phyloP scores from a whole-genome alignment of 805 yeast genomes.

The Myxozyma kluyveri region DNA sequence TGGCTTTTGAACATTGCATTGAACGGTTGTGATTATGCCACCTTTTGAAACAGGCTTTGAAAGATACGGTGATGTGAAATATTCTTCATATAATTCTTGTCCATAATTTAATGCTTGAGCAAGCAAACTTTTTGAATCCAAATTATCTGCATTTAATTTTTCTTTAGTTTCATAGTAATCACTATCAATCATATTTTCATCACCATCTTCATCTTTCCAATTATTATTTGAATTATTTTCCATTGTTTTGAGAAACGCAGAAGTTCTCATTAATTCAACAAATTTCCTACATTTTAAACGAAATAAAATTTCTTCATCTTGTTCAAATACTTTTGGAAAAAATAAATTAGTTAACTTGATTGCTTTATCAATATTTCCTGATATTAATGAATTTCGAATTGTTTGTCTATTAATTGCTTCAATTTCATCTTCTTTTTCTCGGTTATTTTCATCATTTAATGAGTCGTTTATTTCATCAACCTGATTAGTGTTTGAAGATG shows the following conservation, averaged over 20 bases:
- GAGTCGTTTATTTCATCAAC: not conserved
- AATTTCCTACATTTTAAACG: slow-evolving; percentile 47
- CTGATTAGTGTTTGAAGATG: too few relatives aligned
- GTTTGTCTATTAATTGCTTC: slow-evolving; percentile 46
- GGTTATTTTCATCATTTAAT: slow-evolving; percentile 34
- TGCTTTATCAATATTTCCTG: slow-evolving; percentile 48
- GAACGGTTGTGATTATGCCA: slow-evolving; percentile 8
- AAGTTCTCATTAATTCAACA: slow-evolving; percentile 41
- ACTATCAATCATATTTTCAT: slow-evolving; percentile 21
- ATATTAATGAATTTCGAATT: slow-evolving; percentile 45
- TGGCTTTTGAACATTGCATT: slow-evolving; percentile 40
- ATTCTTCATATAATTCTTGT: slow-evolving; percentile 37
- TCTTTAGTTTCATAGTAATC: slow-evolving; percentile 3
- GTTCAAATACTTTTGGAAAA: slow-evolving; percentile 43
- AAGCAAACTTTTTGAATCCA: slow-evolving; percentile 26
- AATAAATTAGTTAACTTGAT: slow-evolving; percentile 41
- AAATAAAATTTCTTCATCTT: slow-evolving; percentile 41
- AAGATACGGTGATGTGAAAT: not conserved
- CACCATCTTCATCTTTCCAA: slow-evolving; percentile 1
- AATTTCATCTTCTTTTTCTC: slow-evolving; percentile 39
- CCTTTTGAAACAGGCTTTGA: not conserved
- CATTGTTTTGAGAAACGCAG: slow-evolving; percentile 26
- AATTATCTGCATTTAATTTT: not conserved
- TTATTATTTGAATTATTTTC: not conserved
- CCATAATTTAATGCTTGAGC: slow-evolving; percentile 44